These are phyloP conservation scores for Eremothecium gossypii DNA, from an alignment of 1,139 yeast species.

Conservation along the genomic window DNA sequence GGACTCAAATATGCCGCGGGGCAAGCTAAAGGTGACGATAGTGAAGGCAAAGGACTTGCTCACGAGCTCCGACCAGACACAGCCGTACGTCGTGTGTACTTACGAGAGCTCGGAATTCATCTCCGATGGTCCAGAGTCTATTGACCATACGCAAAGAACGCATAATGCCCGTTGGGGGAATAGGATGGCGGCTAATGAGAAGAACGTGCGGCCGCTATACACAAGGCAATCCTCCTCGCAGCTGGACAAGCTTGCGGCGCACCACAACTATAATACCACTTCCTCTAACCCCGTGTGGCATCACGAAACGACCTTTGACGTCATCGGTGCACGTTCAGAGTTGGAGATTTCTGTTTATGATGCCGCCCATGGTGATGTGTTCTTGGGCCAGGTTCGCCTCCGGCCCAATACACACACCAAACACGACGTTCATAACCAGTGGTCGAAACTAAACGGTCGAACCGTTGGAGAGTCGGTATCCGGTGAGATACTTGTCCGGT, in stretches of 20 bases:
- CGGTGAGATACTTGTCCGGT: slow-evolving; percentile 67
- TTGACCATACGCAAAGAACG: slow-evolving; percentile 33
- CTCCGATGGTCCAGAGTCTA: slow-evolving; percentile 67
- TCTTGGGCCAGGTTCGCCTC: slow-evolving; percentile 75
- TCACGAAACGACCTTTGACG: slow-evolving; percentile 87
- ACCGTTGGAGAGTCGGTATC: slow-evolving; percentile 66
- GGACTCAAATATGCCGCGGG: slow-evolving; percentile 50
- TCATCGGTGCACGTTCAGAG: slow-evolving; percentile 72
- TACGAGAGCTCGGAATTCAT: slow-evolving; percentile 89
- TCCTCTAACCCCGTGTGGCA: slow-evolving; percentile 75
- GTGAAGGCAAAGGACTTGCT: slow-evolving; percentile 66
- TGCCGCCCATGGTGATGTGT: slow-evolving; percentile 68
- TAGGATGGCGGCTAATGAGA: slow-evolving; percentile 20
- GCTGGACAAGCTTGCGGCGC: slow-evolving; percentile 34
- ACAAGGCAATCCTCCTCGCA: slow-evolving; percentile 62
- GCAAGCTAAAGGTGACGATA: slow-evolving; percentile 72
- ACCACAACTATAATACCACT: slow-evolving; percentile 9
- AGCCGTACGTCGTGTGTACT: slow-evolving; percentile 88
- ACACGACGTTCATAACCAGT: slow-evolving; percentile 38
- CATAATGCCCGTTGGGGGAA: slow-evolving; percentile 22
- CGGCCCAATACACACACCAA: slow-evolving; percentile 46
- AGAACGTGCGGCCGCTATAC: slow-evolving; percentile 38
- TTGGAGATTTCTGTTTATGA: slow-evolving; percentile 85
- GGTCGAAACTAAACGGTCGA: slow-evolving; percentile 70
- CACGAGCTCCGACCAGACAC: slow-evolving; percentile 44